Evolutionary conservation across 352 stramenopile species (phyloP).

Genomic region (Salisapilia sapeloensis): DNA sequence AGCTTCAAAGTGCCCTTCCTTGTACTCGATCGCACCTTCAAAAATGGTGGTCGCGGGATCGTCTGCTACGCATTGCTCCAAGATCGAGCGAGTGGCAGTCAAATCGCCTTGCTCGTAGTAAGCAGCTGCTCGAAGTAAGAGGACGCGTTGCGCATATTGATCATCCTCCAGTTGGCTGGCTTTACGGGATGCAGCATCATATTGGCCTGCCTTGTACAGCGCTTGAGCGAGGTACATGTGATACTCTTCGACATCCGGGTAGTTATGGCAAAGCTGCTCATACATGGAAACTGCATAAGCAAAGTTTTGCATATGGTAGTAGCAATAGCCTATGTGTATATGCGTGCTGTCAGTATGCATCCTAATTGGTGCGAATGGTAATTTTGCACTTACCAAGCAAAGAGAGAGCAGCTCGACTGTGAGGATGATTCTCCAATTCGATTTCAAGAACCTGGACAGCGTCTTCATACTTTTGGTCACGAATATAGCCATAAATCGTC

Average conservation of each 20-base stretch:
- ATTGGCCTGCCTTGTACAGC: conserved; percentile 84
- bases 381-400: conserved; percentile 46
- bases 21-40: conserved; percentile 70
- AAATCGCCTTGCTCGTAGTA: conserved; percentile 95
- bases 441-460: conserved; percentile 86
- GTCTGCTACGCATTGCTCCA: conserved; percentile 86
- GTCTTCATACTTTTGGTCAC: conserved; percentile 88
- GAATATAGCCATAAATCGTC: conserved; percentile 90
- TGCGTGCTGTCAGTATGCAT: not conserved
- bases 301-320: conserved; percentile 93
- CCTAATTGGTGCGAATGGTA: not conserved
- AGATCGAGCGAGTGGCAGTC: conserved; percentile 72
- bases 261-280: conserved; percentile 87
- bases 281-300: conserved; percentile 84
- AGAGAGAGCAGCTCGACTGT: conserved; percentile 84
- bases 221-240: conserved; percentile 91
- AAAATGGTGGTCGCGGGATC: conserved; percentile 86
- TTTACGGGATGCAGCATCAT: conserved; percentile 60
- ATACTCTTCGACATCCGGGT: conserved; percentile 92
- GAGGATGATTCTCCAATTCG: conserved; percentile 86
- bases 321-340: conserved; percentile 75
- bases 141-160: conserved; percentile 74
- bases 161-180: conserved; percentile 71
- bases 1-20: conserved; percentile 77
- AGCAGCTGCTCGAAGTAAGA: conserved; percentile 77